Evolutionary conservation across 2,329 filamentous ascomycete species (phyloP), one percentile per base, ranked within the genome.

Genomic region (Colletotrichum sp.): DNA sequence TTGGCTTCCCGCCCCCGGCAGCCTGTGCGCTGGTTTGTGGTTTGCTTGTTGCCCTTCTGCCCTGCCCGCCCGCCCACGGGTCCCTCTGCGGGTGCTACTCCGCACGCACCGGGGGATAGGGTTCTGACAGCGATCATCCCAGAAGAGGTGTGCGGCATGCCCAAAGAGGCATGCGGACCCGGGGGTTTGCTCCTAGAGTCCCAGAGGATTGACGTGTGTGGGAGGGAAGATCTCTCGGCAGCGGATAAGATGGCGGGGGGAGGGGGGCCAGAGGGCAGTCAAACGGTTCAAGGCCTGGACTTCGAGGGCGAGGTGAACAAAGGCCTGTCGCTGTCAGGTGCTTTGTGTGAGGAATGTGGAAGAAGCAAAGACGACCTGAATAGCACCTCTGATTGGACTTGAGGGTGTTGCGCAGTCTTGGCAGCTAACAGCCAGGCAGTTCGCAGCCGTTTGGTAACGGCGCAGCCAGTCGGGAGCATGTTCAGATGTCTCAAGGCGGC

Each of bases 51-150:
- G 55, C 26, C 24, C 26, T 28, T 59, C 24, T 16, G 21, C 55
- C 55, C 21, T 18, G 24, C 21, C 55, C 21, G 16, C 24, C 21
- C 21, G 13, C 55, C 55, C 55, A 59, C 55, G 65, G 49, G n/a
- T 60, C 55, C 44, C 55, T 26, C 68, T 63, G 59, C 68, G 57
- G 57, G 39, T 49, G n/a, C 57, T n/a, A 62, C 72, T 67, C 72
- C 69, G 32, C 72, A 62, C 44, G 24, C 44, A 21, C 44, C 49
- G 68, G 68, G 13, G 24, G 55, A 72, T 73, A 76, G 64, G 73
- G 69, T 73, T 71, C 70, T 69, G 73, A 76, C 73, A 76, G 57
- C 73, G 57, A 76, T 73, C 12, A 76, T 76, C 69, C 69, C 64
- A 8, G 73, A 16, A 76, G 32, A 69, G 44, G 34, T 52, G 34